These are phyloP conservation scores for Solanum pinnatisectum DNA, from an alignment of 257 asterid genomes.

Conservation along the genomic window DNA sequence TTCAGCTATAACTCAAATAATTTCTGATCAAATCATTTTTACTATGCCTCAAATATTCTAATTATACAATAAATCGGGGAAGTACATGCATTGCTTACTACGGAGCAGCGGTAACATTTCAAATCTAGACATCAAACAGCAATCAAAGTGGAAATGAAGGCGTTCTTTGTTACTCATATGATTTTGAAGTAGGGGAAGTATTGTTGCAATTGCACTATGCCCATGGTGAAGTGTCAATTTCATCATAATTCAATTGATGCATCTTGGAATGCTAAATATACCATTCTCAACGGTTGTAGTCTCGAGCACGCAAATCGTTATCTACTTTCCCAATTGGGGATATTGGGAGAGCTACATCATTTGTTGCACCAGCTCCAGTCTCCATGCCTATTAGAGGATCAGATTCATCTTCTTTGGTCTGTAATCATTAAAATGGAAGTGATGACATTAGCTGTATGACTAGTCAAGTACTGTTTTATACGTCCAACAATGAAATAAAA, in stretches of 20 bases:
- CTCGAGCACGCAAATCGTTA: conserved; percentile 26
- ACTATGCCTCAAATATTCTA: conserved; percentile 1
- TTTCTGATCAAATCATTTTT: background rate
- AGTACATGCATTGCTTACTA: conserved; percentile 6
- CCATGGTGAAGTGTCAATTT: background rate
- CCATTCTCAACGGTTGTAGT: background rate
- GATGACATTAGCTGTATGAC: background rate
- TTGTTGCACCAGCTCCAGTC: conserved; percentile 28
- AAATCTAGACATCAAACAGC: conserved; percentile 17
- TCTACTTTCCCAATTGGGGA: conserved; percentile 36
- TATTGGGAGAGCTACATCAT: conserved; percentile 33
- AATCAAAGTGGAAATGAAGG: conserved; percentile 12
- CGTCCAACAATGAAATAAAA: background rate
- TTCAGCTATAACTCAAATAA: background rate
- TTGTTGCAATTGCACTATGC: conserved; percentile 17
- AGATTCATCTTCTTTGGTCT: conserved; percentile 53
- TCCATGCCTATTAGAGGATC: conserved; percentile 58
- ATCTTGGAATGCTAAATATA: background rate
- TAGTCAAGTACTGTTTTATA: background rate
- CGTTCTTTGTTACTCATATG: conserved; percentile 11
- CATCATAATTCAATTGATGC: background rate
- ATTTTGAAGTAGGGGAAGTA: conserved; percentile 15
- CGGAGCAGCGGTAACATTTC: conserved; percentile 9
- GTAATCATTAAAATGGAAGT: conserved; percentile 5
- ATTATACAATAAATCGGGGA: background rate